A percentile compares a stretch with the other conserved stretches of the same genome.
phyloP scores from a whole-genome alignment of 2,329 filamentous ascomycete species.

The Hysterium pulicare region DNA sequence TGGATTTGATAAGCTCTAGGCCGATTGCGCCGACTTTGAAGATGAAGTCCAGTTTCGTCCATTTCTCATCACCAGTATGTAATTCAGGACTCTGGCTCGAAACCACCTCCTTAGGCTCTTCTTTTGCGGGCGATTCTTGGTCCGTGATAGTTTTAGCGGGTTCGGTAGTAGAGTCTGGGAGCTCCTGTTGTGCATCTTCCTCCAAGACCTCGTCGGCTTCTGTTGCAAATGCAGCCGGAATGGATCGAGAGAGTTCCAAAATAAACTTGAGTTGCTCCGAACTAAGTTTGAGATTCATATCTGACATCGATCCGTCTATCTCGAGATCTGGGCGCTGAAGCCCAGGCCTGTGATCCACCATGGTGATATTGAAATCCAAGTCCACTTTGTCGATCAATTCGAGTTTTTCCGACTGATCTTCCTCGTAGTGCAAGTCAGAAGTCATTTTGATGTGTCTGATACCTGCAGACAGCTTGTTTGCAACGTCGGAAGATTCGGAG shows the following conservation, averaged over 20 bases:
- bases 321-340: constrained; percentile 84
- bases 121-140: constrained; percentile 30
- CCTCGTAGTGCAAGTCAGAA: constrained; percentile 79
- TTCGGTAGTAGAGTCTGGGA: constrained; percentile 56
- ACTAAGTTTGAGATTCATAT: constrained; percentile 84
- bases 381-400: constrained; percentile 98
- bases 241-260: constrained; percentile 79
- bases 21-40: constrained; percentile 88
- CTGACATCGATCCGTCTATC: constrained; percentile 86
- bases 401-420: constrained; percentile 73
- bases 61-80: constrained; percentile 64
- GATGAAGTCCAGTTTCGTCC: constrained; percentile 89
- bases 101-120: constrained; percentile 49
- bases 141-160: constrained; percentile 45
- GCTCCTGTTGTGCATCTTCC: constrained; percentile 70
- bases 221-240: constrained; percentile 80
- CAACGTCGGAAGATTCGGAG: constrained; percentile 65
- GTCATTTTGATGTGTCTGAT: constrained; percentile 90
- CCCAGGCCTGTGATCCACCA: constrained; percentile 78
- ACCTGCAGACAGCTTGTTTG: constrained; percentile 86
- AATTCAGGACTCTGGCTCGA: constrained; percentile 61
- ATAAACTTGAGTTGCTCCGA: constrained; percentile 89
- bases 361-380: constrained; percentile 85
- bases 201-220: constrained; percentile 66
- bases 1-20: constrained; percentile 78